Evolutionary conservation across 2,329 filamentous ascomycete genomes (phyloP).

Genomic region (Hypomyces perniciosus): DNA sequence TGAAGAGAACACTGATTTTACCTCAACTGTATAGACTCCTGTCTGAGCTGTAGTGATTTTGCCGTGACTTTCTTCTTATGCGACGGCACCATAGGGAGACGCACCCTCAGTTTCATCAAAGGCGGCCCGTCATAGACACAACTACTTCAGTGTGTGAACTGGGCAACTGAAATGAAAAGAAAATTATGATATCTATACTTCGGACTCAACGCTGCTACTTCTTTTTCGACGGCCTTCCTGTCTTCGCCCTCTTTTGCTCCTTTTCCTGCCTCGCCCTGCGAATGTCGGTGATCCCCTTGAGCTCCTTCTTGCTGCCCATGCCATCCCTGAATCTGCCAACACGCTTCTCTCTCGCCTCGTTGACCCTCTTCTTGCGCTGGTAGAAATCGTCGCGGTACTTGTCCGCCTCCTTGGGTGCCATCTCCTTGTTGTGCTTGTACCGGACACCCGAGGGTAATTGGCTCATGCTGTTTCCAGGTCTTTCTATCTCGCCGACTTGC

Average conservation of each 20-base stretch:
- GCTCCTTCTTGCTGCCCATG: conserved; percentile 66
- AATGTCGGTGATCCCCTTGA: conserved; percentile 79
- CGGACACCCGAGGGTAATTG: conserved; percentile 36
- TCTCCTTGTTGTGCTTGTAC: conserved; percentile 82
- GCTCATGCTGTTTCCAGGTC: conserved; percentile 23
- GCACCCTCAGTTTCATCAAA: too few relatives aligned
- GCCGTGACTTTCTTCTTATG: too few relatives aligned
- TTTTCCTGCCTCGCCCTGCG: conserved; percentile 72
- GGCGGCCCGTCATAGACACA: too few relatives aligned
- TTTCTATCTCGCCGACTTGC: conserved; percentile 76
- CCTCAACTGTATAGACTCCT: neutral
- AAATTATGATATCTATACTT: neutral
- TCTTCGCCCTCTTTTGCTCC: conserved; percentile 78
- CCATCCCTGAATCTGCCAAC: conserved; percentile 69
- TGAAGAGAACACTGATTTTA: neutral
- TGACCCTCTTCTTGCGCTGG: conserved; percentile 81
- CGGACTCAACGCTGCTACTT: conserved; percentile 7
- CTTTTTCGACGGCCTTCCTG: conserved; percentile 71
- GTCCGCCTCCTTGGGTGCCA: conserved; percentile 89
- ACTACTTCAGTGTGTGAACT: too few relatives aligned
- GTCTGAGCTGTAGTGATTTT: too few relatives aligned
- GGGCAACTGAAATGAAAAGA: neutral
- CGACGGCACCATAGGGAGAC: too few relatives aligned
- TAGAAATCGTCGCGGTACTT: conserved; percentile 88
- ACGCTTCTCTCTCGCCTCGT: conserved; percentile 79